A percentile compares a stretch with the other conserved stretches of the same genome.
Conservation (phyloP, 2,329 filamentous ascomycete species). For the Exophiala bonariae region DNA sequence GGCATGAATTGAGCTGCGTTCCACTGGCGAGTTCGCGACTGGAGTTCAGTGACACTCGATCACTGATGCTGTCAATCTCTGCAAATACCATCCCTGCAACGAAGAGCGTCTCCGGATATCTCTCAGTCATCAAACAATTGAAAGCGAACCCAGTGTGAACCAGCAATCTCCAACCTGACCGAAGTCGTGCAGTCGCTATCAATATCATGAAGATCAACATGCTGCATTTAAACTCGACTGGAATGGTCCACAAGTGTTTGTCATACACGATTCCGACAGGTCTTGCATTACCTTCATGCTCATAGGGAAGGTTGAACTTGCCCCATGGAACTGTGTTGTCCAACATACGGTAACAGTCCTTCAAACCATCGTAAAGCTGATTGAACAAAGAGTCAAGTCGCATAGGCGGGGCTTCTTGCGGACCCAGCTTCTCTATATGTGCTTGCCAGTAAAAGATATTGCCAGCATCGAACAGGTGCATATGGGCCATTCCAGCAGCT, state of each 20-base stretch:
- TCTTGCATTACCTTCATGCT: background rate
- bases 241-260: slow-evolving; percentile 48
- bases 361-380: slow-evolving; percentile 8
- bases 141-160: slow-evolving; percentile 4
- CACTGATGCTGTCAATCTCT: slow-evolving; percentile 10
- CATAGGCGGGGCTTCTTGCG: slow-evolving; percentile 1
- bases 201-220: slow-evolving; percentile 24
- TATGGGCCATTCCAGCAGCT: slow-evolving; percentile 34
- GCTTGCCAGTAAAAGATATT: slow-evolving; percentile 3
- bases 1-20: too few species aligned
- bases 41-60: background rate
- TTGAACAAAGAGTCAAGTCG: background rate
- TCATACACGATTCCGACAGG: slow-evolving; percentile 21
- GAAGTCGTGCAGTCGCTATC: slow-evolving; percentile 7
- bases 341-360: slow-evolving; percentile 10
- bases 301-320: slow-evolving; percentile 1
- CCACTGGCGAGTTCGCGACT: background rate
- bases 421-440: background rate
- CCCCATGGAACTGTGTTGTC: slow-evolving; percentile 16
- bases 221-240: slow-evolving; percentile 45
- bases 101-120: slow-evolving; percentile 9
- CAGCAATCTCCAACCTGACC: slow-evolving; percentile 2
- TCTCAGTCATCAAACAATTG: slow-evolving; percentile 5
- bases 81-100: slow-evolving; percentile 17
- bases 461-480: slow-evolving; percentile 7